These are phyloP conservation scores for Mycena vitilis DNA, from an alignment of 768 basidiomycete species.

Conservation along the genomic window DNA sequence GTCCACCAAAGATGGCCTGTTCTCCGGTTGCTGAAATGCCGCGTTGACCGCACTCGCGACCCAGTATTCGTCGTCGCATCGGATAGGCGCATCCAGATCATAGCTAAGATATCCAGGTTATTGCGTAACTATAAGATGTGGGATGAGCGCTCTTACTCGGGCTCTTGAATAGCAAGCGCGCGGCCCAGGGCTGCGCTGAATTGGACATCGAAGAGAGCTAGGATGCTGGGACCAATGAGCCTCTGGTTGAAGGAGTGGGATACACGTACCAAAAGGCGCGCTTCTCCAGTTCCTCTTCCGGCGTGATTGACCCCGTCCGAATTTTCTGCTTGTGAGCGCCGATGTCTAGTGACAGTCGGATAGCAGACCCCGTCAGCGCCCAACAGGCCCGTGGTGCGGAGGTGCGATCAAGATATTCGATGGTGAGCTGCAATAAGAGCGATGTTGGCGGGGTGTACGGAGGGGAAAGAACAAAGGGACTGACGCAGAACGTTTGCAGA, in stretches of 20 bases:
- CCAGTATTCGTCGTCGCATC: slow-evolving; percentile 17
- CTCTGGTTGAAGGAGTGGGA: background rate
- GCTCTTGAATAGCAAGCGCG: slow-evolving; percentile 18
- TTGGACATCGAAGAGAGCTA: slow-evolving; percentile 28
- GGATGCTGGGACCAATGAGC: slow-evolving; percentile 31
- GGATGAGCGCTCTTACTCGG: slow-evolving; percentile 14
- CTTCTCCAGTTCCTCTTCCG: slow-evolving; percentile 60
- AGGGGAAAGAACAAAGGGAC: slow-evolving; percentile 39
- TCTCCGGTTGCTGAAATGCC: too few relatives aligned
- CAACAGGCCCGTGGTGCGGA: slow-evolving; percentile 23
- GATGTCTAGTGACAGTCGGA: slow-evolving; percentile 14
- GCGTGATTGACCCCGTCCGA: background rate
- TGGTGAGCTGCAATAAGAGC: slow-evolving; percentile 7
- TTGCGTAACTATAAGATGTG: background rate
- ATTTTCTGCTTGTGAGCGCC: slow-evolving; percentile 22
- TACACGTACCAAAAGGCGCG: slow-evolving; percentile 48
- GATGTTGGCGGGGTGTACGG: background rate
- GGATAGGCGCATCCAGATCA: slow-evolving; percentile 14
- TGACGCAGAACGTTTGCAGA: slow-evolving; percentile 52
- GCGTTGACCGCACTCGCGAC: too few relatives aligned
- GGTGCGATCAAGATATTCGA: slow-evolving; percentile 23
- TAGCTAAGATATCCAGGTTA: slow-evolving; percentile 5
- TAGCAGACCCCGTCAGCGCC: slow-evolving; percentile 12
- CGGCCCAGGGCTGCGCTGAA: slow-evolving; percentile 26
- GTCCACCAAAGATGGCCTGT: too few relatives aligned